These are phyloP conservation scores for Xenoacremonium recifei DNA, from an alignment of 2,329 filamentous ascomycete species.

Conservation along the genomic window DNA sequence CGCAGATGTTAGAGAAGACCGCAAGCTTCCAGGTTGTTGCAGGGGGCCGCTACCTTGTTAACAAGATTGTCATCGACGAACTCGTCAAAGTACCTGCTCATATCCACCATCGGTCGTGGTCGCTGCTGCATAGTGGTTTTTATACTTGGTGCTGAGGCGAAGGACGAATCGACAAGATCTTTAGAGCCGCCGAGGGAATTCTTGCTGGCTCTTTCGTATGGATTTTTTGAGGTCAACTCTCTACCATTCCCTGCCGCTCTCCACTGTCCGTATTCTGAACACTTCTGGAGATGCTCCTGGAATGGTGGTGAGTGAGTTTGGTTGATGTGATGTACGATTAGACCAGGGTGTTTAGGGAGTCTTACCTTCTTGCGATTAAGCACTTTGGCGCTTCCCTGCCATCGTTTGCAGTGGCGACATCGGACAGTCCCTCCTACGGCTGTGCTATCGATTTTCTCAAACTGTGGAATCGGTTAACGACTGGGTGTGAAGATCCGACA, in stretches of 20 bases:
- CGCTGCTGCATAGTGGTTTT: background rate
- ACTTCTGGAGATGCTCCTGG: background rate
- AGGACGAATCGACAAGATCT: background rate
- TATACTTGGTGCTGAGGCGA: background rate
- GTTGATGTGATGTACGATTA: background rate
- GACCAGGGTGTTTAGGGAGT: background rate
- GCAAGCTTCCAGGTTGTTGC: background rate
- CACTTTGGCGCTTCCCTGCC: slow-evolving; percentile 1
- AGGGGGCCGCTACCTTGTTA: background rate
- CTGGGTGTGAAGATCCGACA: background rate
- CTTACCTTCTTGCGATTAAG: background rate
- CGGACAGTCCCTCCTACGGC: background rate
- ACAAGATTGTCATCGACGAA: background rate
- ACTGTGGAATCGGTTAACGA: background rate
- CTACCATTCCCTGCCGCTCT: background rate
- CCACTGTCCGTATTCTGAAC: background rate
- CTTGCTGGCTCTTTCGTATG: background rate
- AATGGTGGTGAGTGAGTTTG: background rate
- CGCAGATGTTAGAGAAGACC: background rate
- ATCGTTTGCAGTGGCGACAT: background rate
- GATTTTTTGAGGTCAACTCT: background rate
- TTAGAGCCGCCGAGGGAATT: background rate
- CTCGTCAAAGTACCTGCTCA: slow-evolving; percentile 1
- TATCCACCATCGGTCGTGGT: background rate
- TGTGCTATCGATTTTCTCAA: background rate